phyloP scores from a whole-genome alignment of 345 rosid species.

The Mercurialis annua region DNA sequence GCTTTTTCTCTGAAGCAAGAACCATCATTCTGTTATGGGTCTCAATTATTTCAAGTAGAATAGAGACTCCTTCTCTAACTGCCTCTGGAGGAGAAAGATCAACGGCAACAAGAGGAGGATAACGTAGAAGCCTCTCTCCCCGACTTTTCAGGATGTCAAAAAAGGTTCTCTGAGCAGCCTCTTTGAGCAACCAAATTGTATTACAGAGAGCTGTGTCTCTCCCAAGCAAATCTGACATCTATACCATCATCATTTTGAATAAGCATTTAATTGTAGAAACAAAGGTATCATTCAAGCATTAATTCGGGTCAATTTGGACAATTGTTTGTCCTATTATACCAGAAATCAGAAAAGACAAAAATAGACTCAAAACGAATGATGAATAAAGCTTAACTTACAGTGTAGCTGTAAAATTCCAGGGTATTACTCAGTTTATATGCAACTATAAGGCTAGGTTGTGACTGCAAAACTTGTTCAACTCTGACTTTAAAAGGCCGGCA shows the following conservation, averaged over 20 bases:
- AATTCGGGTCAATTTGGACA: neutral
- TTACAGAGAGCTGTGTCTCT: slow-evolving; percentile 80
- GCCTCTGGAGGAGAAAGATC: slow-evolving; percentile 97
- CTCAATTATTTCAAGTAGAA: slow-evolving; percentile 86
- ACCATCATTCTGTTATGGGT: slow-evolving; percentile 83
- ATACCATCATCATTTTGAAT: slow-evolving; percentile 14
- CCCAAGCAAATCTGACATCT: slow-evolving; percentile 93
- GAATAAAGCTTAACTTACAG: slow-evolving; percentile 54
- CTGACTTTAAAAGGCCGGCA: slow-evolving; percentile 98
- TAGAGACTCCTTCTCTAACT: slow-evolving; percentile 86
- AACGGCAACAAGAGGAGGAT: slow-evolving; percentile 89
- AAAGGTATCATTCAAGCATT: neutral
- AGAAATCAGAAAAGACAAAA: neutral
- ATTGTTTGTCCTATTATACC: neutral
- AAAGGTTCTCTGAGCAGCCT: slow-evolving; percentile 92
- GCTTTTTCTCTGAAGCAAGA: slow-evolving; percentile 57
- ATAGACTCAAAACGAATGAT: neutral
- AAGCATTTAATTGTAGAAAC: neutral
- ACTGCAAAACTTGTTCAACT: slow-evolving; percentile 96
- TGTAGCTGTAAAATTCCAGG: slow-evolving; percentile 88
- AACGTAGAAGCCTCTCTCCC: slow-evolving; percentile 90
- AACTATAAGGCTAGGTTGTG: slow-evolving; percentile 89
- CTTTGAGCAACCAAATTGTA: slow-evolving; percentile 79
- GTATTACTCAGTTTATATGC: slow-evolving; percentile 88
- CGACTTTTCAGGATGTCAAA: slow-evolving; percentile 83